These are phyloP conservation scores for Cynara cardunculus DNA, from an alignment of 129 eudicot species.

Conservation along the genomic window DNA sequence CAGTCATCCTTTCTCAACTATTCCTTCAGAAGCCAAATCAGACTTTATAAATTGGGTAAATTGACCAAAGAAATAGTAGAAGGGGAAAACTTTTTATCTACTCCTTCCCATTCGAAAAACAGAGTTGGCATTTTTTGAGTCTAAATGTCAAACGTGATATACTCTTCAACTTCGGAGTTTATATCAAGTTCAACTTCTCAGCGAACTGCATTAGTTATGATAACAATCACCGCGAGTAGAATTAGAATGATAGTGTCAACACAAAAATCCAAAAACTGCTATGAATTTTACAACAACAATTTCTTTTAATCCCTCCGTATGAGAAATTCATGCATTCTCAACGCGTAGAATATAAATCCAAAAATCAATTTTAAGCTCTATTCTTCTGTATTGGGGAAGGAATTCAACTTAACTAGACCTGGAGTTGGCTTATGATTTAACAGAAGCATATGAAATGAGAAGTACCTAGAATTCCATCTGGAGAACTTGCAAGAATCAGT, in stretches of 20 bases:
- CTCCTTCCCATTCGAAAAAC: neutral
- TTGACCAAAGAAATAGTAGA: neutral
- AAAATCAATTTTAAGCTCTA: neutral
- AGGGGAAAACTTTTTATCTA: neutral
- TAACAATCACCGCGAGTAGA: neutral
- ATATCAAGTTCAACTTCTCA: neutral
- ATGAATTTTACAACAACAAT: neutral
- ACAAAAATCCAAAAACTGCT: neutral
- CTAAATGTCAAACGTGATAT: neutral
- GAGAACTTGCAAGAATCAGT: slow-evolving; percentile 63
- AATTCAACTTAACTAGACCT: neutral
- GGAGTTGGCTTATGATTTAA: neutral
- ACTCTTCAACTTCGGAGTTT: neutral
- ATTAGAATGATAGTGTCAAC: neutral
- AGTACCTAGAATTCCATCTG: slow-evolving; percentile 73
- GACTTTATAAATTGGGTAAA: neutral
- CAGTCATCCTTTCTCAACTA: neutral
- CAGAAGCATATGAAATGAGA: neutral
- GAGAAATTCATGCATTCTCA: too few species aligned
- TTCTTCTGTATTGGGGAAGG: neutral
- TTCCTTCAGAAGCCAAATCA: neutral
- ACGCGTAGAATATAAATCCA: neutral
- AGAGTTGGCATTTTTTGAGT: neutral
- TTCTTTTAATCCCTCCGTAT: neutral
- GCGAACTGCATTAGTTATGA: neutral